These are phyloP conservation scores for Trichophyton rubrum DNA, from an alignment of 2,329 filamentous ascomycete genomes.

Conservation along the genomic window DNA sequence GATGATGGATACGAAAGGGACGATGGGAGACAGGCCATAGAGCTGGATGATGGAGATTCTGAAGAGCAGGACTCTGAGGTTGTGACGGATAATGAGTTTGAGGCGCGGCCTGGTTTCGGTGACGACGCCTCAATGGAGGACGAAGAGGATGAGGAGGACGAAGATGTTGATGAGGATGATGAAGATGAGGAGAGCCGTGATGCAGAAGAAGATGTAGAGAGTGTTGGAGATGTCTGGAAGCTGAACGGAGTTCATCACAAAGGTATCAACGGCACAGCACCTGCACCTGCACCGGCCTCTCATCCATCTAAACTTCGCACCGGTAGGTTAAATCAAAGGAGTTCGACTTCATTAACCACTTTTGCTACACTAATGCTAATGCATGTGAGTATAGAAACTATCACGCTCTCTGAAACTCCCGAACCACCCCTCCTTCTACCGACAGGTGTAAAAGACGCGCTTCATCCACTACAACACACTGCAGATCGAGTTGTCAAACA, in stretches of 20 bases:
- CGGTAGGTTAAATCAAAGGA: neutral
- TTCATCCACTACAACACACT: conserved; percentile 51
- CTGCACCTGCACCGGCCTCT: neutral
- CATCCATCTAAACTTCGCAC: neutral
- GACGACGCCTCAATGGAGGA: conserved; percentile 12
- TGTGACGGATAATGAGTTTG: neutral
- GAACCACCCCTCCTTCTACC: conserved; percentile 29
- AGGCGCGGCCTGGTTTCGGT: neutral
- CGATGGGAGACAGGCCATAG: conserved; percentile 18
- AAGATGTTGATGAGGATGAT: conserved; percentile 16
- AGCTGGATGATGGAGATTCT: conserved; percentile 17
- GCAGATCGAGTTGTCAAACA: conserved; percentile 62
- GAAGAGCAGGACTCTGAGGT: conserved; percentile 16
- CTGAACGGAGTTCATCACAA: neutral
- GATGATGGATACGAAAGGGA: conserved; percentile 5
- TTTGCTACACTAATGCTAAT: neutral
- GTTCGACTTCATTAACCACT: neutral
- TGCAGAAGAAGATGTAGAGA: conserved; percentile 5
- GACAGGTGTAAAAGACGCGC: conserved; percentile 38
- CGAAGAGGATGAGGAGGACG: conserved; percentile 13
- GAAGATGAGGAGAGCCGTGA: conserved; percentile 6
- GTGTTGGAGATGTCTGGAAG: neutral
- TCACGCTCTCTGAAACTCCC: conserved; percentile 11
- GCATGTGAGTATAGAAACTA: conserved; percentile 6
- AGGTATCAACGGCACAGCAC: neutral